Conservation (phyloP, 805 yeast species). For the Tetrapisispora nanseiensis region DNA sequence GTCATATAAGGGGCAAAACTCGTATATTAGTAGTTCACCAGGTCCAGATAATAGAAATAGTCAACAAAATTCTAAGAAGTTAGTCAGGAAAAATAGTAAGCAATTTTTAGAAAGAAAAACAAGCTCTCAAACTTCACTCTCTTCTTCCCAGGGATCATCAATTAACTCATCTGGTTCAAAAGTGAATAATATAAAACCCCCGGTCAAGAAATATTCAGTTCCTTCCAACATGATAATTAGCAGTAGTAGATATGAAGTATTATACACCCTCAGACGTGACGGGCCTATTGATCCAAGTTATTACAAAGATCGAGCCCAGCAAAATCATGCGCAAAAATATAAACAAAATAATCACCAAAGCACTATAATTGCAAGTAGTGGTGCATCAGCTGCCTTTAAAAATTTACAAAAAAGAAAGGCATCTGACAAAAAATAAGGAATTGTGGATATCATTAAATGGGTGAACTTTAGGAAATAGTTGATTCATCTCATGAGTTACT, state of each 20-base stretch:
- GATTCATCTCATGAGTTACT: neutral
- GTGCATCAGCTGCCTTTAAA: slow-evolving; percentile 30
- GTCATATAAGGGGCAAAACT: too few species aligned
- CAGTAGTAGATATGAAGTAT: slow-evolving; percentile 27
- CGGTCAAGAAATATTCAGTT: slow-evolving; percentile 13
- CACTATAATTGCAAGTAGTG: slow-evolving; percentile 22
- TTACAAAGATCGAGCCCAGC: slow-evolving; percentile 1
- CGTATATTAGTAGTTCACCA: neutral
- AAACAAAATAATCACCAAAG: neutral
- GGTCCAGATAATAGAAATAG: neutral
- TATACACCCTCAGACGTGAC: slow-evolving; percentile 8
- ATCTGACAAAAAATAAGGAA: neutral
- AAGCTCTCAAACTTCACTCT: neutral
- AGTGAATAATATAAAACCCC: neutral
- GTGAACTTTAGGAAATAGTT: too few species aligned
- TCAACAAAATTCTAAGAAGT: neutral
- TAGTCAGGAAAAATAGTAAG: neutral
- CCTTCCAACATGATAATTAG: slow-evolving; percentile 27
- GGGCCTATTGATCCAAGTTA: slow-evolving; percentile 5
- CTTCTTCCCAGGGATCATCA: slow-evolving; percentile 2
- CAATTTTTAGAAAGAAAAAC: neutral
- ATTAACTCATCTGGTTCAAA: neutral
- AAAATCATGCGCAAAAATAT: neutral
- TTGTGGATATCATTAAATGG: too few species aligned
- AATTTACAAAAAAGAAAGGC: slow-evolving; percentile 12